Conservation (phyloP, 2,329 filamentous ascomycete genomes). For the Alternaria atra region DNA sequence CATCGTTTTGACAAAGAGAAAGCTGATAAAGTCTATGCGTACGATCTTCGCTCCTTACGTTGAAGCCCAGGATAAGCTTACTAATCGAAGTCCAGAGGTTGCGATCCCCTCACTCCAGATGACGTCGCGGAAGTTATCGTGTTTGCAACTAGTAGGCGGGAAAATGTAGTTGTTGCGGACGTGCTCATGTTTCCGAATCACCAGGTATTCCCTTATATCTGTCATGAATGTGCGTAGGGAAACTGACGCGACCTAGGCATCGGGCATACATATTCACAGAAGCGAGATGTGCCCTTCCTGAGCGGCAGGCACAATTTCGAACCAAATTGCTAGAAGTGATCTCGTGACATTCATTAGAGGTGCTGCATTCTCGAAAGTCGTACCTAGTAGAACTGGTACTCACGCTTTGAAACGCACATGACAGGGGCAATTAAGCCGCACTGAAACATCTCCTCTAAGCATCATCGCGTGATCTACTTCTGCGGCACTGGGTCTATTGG, state of each 20-base stretch:
- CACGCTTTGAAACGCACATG: no score
- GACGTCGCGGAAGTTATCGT: conserved; percentile 88
- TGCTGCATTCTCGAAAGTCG: no score
- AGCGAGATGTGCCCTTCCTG: background rate
- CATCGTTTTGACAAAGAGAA: conserved; percentile 86
- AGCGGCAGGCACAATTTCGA: no score
- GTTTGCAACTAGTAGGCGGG: conserved; percentile 77
- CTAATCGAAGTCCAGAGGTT: conserved; percentile 44
- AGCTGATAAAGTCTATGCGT: conserved; percentile 84
- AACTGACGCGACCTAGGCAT: conserved; percentile 42
- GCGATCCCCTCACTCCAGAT: conserved; percentile 81
- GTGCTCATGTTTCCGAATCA: conserved; percentile 83
- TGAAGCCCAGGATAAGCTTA: background rate
- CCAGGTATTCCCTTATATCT: conserved; percentile 60
- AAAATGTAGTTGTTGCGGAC: conserved; percentile 88
- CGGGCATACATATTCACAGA: background rate
- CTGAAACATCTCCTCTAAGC: no score
- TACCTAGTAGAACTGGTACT: no score
- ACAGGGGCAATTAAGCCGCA: no score
- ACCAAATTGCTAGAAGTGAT: no score
- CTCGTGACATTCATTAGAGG: no score
- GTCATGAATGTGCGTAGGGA: background rate
- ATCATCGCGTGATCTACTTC: no score
- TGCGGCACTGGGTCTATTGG: no score
- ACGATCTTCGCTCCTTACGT: conserved; percentile 6